phyloP scores from a whole-genome alignment of 257 asterid genomes.

The Ehretia macrophylla region DNA sequence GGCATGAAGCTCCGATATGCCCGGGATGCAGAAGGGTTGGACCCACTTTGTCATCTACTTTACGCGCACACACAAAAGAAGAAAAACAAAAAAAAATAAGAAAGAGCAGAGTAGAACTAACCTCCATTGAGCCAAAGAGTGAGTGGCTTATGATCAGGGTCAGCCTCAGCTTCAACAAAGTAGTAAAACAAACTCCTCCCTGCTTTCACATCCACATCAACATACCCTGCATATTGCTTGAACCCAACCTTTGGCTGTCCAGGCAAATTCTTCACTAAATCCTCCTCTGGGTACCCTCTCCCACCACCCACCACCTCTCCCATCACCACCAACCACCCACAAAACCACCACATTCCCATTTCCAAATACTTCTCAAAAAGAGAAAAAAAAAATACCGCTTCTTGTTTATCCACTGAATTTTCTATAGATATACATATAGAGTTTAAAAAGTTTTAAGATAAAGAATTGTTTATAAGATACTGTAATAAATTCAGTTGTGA shows the following conservation, averaged over 20 bases:
- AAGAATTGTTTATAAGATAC: background rate
- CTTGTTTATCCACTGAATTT: too few species aligned
- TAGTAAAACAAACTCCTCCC: slow-evolving; percentile 71
- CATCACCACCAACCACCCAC: slow-evolving; percentile 13
- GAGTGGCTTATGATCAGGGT: slow-evolving; percentile 52
- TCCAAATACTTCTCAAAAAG: background rate
- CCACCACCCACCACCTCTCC: slow-evolving; percentile 33
- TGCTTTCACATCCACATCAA: slow-evolving; percentile 54
- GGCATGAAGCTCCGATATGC: too few species aligned
- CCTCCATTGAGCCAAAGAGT: slow-evolving; percentile 77
- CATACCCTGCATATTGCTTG: slow-evolving; percentile 64
- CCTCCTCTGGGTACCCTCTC: slow-evolving; percentile 52
- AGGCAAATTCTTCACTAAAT: slow-evolving; percentile 50
- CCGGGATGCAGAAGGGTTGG: too few species aligned
- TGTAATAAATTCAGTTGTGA: background rate
- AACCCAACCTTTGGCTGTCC: slow-evolving; percentile 65
- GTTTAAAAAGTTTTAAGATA: too few species aligned
- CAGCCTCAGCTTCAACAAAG: slow-evolving; percentile 60
- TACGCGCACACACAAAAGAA: background rate
- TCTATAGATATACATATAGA: too few species aligned
- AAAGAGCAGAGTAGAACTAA: slow-evolving; percentile 4
- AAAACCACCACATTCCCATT: slow-evolving; percentile 4
- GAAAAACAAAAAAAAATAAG: background rate
- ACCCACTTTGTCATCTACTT: too few species aligned
- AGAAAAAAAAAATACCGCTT: too few species aligned